Evolutionary conservation across 106 monocot species (phyloP).

Genomic region (Dendrobium catenatum): DNA sequence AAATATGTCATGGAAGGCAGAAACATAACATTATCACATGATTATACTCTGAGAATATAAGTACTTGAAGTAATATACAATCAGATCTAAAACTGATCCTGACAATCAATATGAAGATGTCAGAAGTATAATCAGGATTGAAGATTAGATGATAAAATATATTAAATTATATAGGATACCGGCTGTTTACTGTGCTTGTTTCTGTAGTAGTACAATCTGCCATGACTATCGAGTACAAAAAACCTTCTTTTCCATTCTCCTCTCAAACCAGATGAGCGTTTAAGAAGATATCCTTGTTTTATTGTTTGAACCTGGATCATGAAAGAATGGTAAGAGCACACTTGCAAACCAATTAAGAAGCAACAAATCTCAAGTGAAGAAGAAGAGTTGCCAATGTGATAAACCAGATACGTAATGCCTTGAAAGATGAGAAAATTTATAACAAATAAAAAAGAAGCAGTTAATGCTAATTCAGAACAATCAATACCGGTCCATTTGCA

Average conservation of each 20-base stretch:
- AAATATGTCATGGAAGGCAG: background rate
- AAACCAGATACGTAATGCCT: background rate
- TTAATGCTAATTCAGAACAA: background rate
- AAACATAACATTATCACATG: background rate
- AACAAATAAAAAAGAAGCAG: background rate
- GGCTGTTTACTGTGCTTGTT: slow-evolving; percentile 52
- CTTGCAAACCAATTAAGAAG: background rate
- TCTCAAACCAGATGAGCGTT: slow-evolving; percentile 68
- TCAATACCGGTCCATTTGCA: slow-evolving; percentile 77
- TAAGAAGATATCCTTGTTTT: slow-evolving; percentile 98
- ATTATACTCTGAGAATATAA: background rate
- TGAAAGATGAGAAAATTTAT: background rate
- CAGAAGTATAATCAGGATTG: background rate
- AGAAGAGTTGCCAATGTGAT: background rate
- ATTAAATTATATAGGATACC: slow-evolving; percentile 31
- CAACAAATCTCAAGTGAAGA: background rate
- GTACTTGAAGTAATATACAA: background rate
- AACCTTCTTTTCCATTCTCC: slow-evolving; percentile 94
- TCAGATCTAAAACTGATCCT: background rate
- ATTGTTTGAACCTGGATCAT: slow-evolving; percentile 75
- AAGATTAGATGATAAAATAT: background rate
- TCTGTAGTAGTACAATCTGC: slow-evolving; percentile 82
- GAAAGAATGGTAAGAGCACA: background rate
- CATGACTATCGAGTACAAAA: slow-evolving; percentile 94
- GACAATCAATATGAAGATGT: background rate